phyloP scores from a whole-genome alignment of 2,329 filamentous ascomycete species.

The Alternaria angustiovoidea region DNA sequence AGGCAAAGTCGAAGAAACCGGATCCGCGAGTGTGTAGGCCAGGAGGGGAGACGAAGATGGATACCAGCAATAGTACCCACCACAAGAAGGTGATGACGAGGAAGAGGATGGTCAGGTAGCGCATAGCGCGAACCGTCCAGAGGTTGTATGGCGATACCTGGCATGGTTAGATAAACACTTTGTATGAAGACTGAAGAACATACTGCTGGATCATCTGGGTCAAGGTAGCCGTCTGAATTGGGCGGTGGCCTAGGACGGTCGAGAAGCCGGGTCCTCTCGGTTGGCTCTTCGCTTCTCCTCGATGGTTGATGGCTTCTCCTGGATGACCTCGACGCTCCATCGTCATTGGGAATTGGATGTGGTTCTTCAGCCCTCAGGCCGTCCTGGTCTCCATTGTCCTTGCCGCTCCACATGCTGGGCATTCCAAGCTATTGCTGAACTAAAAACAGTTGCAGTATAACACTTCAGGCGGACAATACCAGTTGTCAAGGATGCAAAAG shows the following conservation, averaged over 20 bases:
- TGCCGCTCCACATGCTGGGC: constrained; percentile 63
- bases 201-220: constrained; percentile 83
- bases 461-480: background rate
- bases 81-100: constrained; percentile 81
- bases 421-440: constrained; percentile 17
- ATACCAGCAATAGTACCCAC: constrained; percentile 91
- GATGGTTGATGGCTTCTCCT: constrained; percentile 41
- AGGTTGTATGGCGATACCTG: constrained; percentile 89
- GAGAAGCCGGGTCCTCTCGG: constrained; percentile 72
- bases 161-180: constrained; percentile 23
- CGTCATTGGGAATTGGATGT: constrained; percentile 29
- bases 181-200: constrained; percentile 36
- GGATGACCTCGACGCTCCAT: constrained; percentile 36
- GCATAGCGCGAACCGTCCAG: constrained; percentile 83
- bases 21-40: constrained; percentile 86
- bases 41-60: constrained; percentile 88
- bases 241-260: constrained; percentile 63
- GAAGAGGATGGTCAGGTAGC: constrained; percentile 80
- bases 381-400: constrained; percentile 50
- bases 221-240: constrained; percentile 73
- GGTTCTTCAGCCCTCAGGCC: constrained; percentile 33
- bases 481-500: background rate
- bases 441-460: constrained; percentile 21
- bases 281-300: constrained; percentile 54
- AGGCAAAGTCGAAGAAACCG: constrained; percentile 90